Conservation (phyloP, 306 rosid genomes). For the Neltuma alba region DNA sequence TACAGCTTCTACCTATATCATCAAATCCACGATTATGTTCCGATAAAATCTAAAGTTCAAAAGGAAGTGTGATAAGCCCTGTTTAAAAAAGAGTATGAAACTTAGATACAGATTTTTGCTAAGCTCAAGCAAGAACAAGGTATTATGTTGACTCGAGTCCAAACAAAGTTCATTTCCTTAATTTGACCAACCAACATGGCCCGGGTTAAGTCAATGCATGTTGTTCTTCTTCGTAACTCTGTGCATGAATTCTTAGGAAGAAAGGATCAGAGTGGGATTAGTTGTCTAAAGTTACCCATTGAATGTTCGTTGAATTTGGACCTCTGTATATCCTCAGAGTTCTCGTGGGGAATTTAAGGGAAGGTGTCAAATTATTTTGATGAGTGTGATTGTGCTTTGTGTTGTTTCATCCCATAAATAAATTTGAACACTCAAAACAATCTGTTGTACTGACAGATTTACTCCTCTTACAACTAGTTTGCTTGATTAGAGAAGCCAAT, state of each 20-base stretch:
- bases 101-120: background rate
- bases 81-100: background rate
- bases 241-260: background rate
- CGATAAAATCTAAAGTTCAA: background rate
- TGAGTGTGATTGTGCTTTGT: background rate
- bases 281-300: background rate
- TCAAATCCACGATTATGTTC: background rate
- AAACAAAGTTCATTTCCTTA: background rate
- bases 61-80: background rate
- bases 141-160: background rate
- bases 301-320: background rate
- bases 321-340: background rate
- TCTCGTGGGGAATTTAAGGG: background rate
- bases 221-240: background rate
- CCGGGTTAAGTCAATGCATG: background rate
- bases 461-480: constrained; percentile 16
- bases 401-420: constrained; percentile 22
- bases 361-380: constrained; percentile 3
- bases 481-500: background rate
- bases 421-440: constrained; percentile 13
- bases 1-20: background rate
- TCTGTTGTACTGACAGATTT: constrained; percentile 7
- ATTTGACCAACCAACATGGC: background rate
- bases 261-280: background rate
- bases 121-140: background rate